Base-by-base conservation (phyloP, 1,284 basidiomycete genomes). In the Sporisorium reilianum region DNA sequence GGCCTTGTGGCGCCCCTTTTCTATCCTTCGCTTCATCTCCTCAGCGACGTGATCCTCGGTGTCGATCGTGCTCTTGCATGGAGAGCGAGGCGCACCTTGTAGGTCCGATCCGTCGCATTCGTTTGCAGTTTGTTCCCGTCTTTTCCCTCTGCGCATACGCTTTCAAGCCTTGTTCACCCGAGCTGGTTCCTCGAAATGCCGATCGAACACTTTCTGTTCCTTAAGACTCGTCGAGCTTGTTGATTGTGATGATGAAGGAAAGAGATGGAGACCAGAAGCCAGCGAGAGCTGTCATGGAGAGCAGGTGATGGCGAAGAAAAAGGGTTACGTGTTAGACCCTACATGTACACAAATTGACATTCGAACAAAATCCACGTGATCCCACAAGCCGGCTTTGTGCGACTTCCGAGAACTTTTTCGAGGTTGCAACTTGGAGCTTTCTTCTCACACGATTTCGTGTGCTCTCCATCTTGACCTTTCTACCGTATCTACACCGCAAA, bases 341-440 rank as follows among this genome's bases (percentile, higher is more conserved):
- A n/a, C n/a, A 20, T 3, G 2, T 32, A 22, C 18, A 46, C 45
- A 28, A 11, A 7, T 7, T 8, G 26, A 28, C 7, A 28, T n/a
- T 30, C 9, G 28, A 30, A 30, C 5, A 30, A 61, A 48, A 46
- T 38, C 6, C 22, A 14, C 22, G 11, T 28, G 40, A 34, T 42
- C 38, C 40, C 30, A 41, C 53, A 51, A 36, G 45, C 59, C 53
- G 26, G n/a, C 48, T 40, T 23, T 14, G 38, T 40, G 63, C 52
- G 63, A 65, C 52, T 59, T 65, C 63, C 63, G 63, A 65, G 63
- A 50, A 55, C 56, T 42, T 65, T 65, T 64, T 64, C n/a, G 26
- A 11, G 25, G 23, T 30, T 54, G 40, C 53, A 45, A 57, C 48
- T 64, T 50, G 34, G 41, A 28, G 28, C 25, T 26, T 32, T 48